Evolutionary conservation across 202 grass and related monocot species (phyloP).

Genomic region (Hordeum pubiflorum): DNA sequence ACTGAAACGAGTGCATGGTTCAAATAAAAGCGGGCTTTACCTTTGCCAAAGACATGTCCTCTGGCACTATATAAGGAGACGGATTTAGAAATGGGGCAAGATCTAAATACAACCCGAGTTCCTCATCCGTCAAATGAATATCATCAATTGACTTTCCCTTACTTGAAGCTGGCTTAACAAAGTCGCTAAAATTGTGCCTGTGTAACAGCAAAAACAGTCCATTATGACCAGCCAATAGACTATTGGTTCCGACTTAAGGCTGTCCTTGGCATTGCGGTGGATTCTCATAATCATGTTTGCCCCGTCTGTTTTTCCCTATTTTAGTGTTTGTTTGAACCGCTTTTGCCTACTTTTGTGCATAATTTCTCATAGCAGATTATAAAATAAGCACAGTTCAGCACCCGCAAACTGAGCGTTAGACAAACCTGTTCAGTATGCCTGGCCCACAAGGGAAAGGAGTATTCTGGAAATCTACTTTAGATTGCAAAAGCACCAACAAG

Average conservation of each 20-base stretch:
- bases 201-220: slow-evolving; percentile 11
- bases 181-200: slow-evolving; percentile 95
- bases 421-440: slow-evolving; percentile 77
- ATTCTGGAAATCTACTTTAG: slow-evolving; percentile 96
- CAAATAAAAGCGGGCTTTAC: slow-evolving; percentile 22
- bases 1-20: background rate
- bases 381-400: background rate
- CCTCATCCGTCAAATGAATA: slow-evolving; percentile 87
- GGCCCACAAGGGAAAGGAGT: slow-evolving; percentile 91
- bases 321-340: background rate
- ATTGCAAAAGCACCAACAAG: slow-evolving; percentile 90
- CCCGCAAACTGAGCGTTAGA: background rate
- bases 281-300: background rate
- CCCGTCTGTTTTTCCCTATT: too few relatives aligned
- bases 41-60: slow-evolving; percentile 98
- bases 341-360: background rate
- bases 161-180: slow-evolving; percentile 94
- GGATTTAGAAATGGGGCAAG: slow-evolving; percentile 95
- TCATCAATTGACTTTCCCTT: slow-evolving; percentile 97
- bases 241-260: background rate
- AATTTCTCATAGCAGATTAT: background rate
- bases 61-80: slow-evolving; percentile 87
- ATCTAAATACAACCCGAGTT: slow-evolving; percentile 86
- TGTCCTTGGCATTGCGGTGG: background rate
- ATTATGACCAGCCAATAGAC: background rate